phyloP scores from a whole-genome alignment of 116 monocot genomes.

The Trichopus zeylanicus region DNA sequence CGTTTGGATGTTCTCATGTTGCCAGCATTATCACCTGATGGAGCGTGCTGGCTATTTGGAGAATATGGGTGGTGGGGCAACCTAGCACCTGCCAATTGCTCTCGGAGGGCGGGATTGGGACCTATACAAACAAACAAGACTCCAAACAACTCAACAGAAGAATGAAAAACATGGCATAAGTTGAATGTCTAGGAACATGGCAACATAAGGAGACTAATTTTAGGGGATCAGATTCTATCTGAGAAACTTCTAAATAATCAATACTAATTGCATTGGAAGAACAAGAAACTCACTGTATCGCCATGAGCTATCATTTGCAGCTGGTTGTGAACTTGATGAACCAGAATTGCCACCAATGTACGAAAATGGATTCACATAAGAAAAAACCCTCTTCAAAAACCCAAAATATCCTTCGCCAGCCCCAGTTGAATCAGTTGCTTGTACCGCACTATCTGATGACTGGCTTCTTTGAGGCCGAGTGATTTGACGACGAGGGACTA shows the following conservation, averaged over 20 bases:
- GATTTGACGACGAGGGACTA: slow-evolving; percentile 48
- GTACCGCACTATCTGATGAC: slow-evolving; percentile 15
- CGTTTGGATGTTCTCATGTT: slow-evolving; percentile 17
- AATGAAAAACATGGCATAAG: too few species aligned
- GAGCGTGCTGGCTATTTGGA: not conserved
- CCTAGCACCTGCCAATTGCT: too few species aligned
- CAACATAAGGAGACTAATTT: too few species aligned
- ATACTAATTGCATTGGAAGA: not conserved
- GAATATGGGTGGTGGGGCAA: too few species aligned
- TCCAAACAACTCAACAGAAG: too few species aligned
- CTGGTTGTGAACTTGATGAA: slow-evolving; percentile 29
- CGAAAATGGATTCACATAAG: slow-evolving; percentile 74
- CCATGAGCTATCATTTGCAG: slow-evolving; percentile 16
- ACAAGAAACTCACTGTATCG: slow-evolving; percentile 40
- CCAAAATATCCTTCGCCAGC: slow-evolving; percentile 49
- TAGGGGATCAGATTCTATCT: not conserved
- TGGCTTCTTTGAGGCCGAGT: slow-evolving; percentile 8
- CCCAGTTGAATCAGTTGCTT: slow-evolving; percentile 7
- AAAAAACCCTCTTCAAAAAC: slow-evolving; percentile 48
- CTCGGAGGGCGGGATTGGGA: slow-evolving; percentile 16
- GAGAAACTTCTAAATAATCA: not conserved
- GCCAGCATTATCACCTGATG: slow-evolving; percentile 4
- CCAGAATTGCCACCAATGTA: slow-evolving; percentile 41
- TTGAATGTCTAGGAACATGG: too few species aligned
- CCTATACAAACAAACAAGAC: slow-evolving; percentile 14